Evolutionary conservation across 805 yeast species (phyloP), one percentile per base, ranked within the genome.

Genomic region (Ogataea populi-albae): DNA sequence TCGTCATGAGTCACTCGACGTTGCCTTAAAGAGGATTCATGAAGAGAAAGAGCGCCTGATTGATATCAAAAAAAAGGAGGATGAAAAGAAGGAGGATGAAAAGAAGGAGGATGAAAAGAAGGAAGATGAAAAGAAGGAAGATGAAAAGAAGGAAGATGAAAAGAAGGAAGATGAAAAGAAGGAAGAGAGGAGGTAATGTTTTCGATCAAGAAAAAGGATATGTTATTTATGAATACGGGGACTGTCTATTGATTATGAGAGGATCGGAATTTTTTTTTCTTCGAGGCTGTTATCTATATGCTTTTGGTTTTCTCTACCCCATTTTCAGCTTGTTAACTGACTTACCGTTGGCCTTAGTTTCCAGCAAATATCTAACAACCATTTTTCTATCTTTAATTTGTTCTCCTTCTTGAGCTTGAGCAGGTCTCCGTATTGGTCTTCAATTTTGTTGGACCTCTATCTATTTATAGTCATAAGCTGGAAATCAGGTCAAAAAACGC

Each of bases 401-500:
- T 71, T 68, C 55, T 67, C 66, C 47, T 70, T 67, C 30, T 69
- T 68, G 45, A 71, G 68, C 32, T 45, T 49, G 23, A 58, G 43
- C 24, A 58, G 20, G 34, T 58, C 62, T 17, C 60, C 62, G 27
- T 52, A 58, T 22, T 41, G 34, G 23, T 49, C 54, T 35, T 59
- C 64, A 30, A 57, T 53, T 32, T 47, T 53, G 35, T 53, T 57
- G 9, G 59, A 43, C 32, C 72, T 85, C 91, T 3, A 93, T 89
- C 40, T 75, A 81, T 12, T 79, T 55, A 1, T 84, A 61, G 54
- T 85, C 93, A 52, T 83, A n/a, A 81, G 17, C 94, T 93, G 49
- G 86, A 82, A n/a, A 86, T 50, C 35, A 77, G 73, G 57, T 86
- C 95, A 60, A 81, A 82, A n/a, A n/a, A n/a, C n/a, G n/a, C n/a